A percentile compares a stretch with the other conserved stretches of the same genome.
These are phyloP conservation scores for Hygrocybe punicea DNA, from an alignment of 768 basidiomycete species.

Conservation along the genomic window DNA sequence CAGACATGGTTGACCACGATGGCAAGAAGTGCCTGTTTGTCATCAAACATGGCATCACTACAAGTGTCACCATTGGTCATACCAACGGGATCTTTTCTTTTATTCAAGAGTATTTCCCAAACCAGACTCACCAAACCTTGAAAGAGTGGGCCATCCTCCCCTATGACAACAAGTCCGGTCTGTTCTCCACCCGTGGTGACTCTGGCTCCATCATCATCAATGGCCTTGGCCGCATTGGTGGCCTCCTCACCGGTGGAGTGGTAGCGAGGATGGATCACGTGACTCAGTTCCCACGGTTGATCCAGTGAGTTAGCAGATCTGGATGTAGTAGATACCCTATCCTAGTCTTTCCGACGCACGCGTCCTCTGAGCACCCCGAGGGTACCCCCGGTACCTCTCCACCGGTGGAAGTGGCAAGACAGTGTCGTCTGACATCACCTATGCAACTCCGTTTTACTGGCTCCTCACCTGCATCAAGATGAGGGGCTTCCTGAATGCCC, in stretches of 20 bases:
- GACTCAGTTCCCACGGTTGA: too few relatives aligned
- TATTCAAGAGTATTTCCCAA: slow-evolving; percentile 16
- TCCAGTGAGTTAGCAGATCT: too few relatives aligned
- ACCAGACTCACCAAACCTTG: slow-evolving; percentile 13
- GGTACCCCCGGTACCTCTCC: too few relatives aligned
- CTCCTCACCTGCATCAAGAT: slow-evolving; percentile 11
- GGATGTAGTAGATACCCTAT: too few relatives aligned
- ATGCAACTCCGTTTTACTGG: slow-evolving; percentile 11
- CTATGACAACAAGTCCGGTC: slow-evolving; percentile 18
- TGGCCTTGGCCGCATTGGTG: slow-evolving; percentile 31
- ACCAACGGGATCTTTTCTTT: slow-evolving; percentile 24
- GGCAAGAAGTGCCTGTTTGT: slow-evolving; percentile 22
- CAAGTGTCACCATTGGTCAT: slow-evolving; percentile 25
- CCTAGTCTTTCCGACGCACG: too few relatives aligned
- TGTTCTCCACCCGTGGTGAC: slow-evolving; percentile 36
- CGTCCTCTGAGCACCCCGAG: too few relatives aligned
- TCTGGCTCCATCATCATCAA: slow-evolving; percentile 38
- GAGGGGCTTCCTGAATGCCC: slow-evolving; percentile 7
- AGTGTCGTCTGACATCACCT: slow-evolving; percentile 31
- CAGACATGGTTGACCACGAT: slow-evolving; percentile 19
- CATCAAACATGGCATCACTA: slow-evolving; percentile 23
- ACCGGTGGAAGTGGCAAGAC: slow-evolving; percentile 31
- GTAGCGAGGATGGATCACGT: too few relatives aligned
- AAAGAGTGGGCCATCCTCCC: slow-evolving; percentile 22
- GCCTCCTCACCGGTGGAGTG: slow-evolving; percentile 32